These are phyloP conservation scores for Chaetomium globosum DNA, from an alignment of 2,329 filamentous ascomycete species.

Conservation along the genomic window DNA sequence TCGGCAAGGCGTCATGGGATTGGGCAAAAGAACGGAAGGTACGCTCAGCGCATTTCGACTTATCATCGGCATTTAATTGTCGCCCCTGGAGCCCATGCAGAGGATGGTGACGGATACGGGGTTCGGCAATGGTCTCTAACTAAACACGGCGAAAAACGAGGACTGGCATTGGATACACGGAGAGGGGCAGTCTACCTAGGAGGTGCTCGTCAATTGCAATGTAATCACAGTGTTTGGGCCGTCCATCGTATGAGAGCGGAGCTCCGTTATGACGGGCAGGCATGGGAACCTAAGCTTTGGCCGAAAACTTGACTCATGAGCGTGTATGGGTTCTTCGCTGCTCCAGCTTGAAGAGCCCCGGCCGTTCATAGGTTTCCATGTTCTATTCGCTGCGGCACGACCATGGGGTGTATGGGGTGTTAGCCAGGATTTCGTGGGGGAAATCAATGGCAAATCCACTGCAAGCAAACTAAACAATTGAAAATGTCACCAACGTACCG, in stretches of 20 bases:
- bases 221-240: background rate
- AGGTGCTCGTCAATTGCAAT: background rate
- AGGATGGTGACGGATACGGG: background rate
- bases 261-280: no score
- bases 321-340: background rate
- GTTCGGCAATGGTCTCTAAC: background rate
- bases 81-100: background rate
- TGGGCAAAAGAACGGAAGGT: slow-evolving; percentile 22
- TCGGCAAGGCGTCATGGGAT: slow-evolving; percentile 25
- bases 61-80: slow-evolving; percentile 4
- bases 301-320: no score
- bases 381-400: no score
- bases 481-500: background rate
- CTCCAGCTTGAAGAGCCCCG: background rate
- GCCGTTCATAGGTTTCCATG: background rate
- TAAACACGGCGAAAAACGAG: background rate
- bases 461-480: background rate
- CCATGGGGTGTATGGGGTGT: no score
- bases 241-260: background rate
- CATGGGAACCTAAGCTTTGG: no score
- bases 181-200: background rate
- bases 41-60: slow-evolving; percentile 9
- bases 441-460: background rate
- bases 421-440: no score
- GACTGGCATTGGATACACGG: background rate